Evolutionary conservation across 2,329 filamentous ascomycete species (phyloP), one percentile per base, ranked within the genome.

Genomic region (Orbilia javanica): DNA sequence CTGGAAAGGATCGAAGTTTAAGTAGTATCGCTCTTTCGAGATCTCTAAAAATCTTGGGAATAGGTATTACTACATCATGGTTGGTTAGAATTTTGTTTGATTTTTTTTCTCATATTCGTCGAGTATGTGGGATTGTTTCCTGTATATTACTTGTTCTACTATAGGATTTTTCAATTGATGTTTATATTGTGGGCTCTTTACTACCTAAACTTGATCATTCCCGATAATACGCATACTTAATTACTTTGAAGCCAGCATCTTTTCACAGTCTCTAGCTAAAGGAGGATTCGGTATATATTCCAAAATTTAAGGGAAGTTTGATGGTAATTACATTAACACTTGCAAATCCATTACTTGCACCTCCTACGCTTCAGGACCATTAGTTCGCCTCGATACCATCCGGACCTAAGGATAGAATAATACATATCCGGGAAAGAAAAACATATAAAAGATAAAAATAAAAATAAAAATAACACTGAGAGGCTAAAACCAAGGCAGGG

Each of bases 1-100:
- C 48, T 78, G 7, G 74, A 78, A 46, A 63, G 74, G 22, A 78
- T 78, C 22, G 74, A 78, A 34, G 65, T 78, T 22, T 78, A 57
- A 57, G 34, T 4, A n/a, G 48, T 18, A 31, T 34, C 10, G 15
- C n/a, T 36, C 53, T 60, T 10, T 39, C 4, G 18, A 5, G 31
- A 15, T 11, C 11, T 52, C 11, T 22, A 34, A 22, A 20, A 22
- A 0, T 60, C 18, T 63, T 31, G 4, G n/a, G n/a, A 4, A 39
- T 65, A n/a, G n/a, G n/a, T n/a, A n/a, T n/a, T n/a, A n/a, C n/a
- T n/a, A n/a, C n/a, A n/a, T n/a, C n/a, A 25, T 36, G 13, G 8
- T 48, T 50, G 39, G 34, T 63, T 4, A 22, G 3, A 18, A 3
- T 25, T 42, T 39, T 46, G 46, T 50, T 25, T 10, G 46, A 50